These are phyloP conservation scores for Ilyonectria destructans DNA, from an alignment of 2,329 filamentous ascomycete genomes.

Conservation along the genomic window DNA sequence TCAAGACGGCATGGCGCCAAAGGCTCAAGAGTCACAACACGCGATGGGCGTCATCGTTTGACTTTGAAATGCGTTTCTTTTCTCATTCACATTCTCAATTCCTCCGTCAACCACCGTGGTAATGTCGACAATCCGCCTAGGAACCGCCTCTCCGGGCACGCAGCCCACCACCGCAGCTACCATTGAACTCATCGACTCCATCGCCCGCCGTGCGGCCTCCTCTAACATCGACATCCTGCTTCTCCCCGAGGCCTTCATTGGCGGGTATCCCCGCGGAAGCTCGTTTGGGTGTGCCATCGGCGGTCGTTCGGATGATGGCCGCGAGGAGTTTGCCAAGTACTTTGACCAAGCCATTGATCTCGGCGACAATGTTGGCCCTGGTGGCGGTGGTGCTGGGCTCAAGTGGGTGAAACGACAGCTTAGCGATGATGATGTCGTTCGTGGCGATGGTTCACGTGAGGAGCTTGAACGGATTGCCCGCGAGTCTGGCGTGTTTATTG, in stretches of 20 bases:
- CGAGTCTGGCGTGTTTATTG: slow-evolving; percentile 86
- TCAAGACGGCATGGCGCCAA: slow-evolving; percentile 10
- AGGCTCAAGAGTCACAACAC: slow-evolving; percentile 5
- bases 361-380: slow-evolving; percentile 78
- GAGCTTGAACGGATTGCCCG: slow-evolving; percentile 82
- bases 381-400: slow-evolving; percentile 77
- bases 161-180: slow-evolving; percentile 71
- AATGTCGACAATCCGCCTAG: slow-evolving; percentile 64
- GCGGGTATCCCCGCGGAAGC: slow-evolving; percentile 89
- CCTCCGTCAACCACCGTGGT: neutral
- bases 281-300: slow-evolving; percentile 85
- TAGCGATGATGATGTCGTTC: slow-evolving; percentile 50
- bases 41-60: neutral
- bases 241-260: slow-evolving; percentile 93
- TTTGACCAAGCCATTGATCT: slow-evolving; percentile 86
- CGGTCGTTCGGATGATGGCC: slow-evolving; percentile 76
- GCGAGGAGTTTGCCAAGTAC: slow-evolving; percentile 88
- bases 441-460: slow-evolving; percentile 80
- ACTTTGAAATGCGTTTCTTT: slow-evolving; percentile 1
- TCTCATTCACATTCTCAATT: neutral
- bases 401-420: slow-evolving; percentile 80
- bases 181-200: slow-evolving; percentile 75
- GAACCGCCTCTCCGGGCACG: slow-evolving; percentile 70
- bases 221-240: slow-evolving; percentile 78
- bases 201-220: slow-evolving; percentile 75